A percentile compares a stretch with the other conserved stretches of the same genome.
These are phyloP conservation scores for Pittosporum tobira DNA, from an alignment of 129 eudicot genomes.

Conservation along the genomic window DNA sequence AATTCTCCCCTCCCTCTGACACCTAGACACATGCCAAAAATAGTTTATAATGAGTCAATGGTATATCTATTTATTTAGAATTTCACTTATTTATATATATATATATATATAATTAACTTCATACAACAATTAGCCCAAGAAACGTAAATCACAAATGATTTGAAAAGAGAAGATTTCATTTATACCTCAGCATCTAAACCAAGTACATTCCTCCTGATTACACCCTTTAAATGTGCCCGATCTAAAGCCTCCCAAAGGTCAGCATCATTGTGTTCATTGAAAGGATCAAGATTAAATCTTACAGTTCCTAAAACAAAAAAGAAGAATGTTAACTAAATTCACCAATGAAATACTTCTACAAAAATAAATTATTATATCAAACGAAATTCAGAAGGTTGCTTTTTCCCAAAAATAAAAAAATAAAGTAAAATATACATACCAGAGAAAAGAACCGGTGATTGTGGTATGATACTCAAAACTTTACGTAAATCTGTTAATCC, in stretches of 20 bases:
- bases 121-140: too few relatives aligned
- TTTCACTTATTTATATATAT: too few relatives aligned
- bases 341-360: too few relatives aligned
- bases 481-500: constrained; percentile 83
- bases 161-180: too few relatives aligned
- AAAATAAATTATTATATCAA: too few relatives aligned
- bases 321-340: too few relatives aligned
- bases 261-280: constrained; percentile 82
- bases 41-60: too few relatives aligned
- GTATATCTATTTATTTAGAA: too few relatives aligned
- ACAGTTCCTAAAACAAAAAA: constrained; percentile 55
- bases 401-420: too few relatives aligned
- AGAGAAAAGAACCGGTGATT: constrained; percentile 97
- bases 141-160: too few relatives aligned
- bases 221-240: constrained; percentile 86
- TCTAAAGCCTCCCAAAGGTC: constrained; percentile 97
- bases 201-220: constrained; percentile 63
- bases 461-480: constrained; percentile 90
- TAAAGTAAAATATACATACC: constrained; percentile 49
- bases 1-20: constrained; percentile 92
- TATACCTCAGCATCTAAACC: constrained; percentile 98
- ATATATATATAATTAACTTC: too few relatives aligned
- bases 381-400: too few relatives aligned
- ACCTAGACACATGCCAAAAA: constrained; percentile 66
- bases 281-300: constrained; percentile 95